A percentile compares a stretch with the other conserved stretches of the same genome.
Evolutionary conservation across 2,329 filamentous ascomycete genomes (phyloP).

Genomic region (Lasiodiplodia citricola): DNA sequence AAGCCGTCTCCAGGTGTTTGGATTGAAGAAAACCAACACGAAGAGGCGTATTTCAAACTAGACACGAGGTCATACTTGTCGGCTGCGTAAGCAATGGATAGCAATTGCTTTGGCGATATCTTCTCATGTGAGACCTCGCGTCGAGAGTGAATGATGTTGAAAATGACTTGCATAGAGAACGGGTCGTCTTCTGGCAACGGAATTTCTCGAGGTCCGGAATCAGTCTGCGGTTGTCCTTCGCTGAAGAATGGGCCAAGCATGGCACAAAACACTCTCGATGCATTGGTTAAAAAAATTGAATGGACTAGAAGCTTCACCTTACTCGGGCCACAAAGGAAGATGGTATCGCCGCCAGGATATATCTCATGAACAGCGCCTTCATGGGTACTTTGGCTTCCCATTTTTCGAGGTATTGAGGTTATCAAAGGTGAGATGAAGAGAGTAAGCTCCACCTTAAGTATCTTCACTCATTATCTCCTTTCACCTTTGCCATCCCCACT

Average conservation of each 20-base stretch:
- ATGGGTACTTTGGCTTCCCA: too few relatives aligned
- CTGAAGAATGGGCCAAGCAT: not conserved
- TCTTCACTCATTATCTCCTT: too few relatives aligned
- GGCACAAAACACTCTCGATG: not conserved
- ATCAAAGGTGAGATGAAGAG: too few relatives aligned
- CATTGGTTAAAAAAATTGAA: not conserved
- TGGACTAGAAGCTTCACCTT: not conserved
- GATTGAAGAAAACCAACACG: not conserved
- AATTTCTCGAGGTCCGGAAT: not conserved
- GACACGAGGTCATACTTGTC: not conserved
- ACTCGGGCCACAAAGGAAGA: not conserved
- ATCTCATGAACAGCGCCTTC: constrained; percentile 31
- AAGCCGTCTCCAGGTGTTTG: not conserved
- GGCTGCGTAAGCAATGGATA: not conserved
- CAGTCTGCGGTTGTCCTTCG: not conserved
- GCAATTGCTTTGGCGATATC: not conserved
- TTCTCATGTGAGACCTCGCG: not conserved
- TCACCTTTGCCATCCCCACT: too few relatives aligned
- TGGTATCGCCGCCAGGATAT: constrained; percentile 25
- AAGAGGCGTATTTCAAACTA: not conserved
- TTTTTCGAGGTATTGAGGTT: too few relatives aligned
- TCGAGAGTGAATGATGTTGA: not conserved
- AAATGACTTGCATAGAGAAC: not conserved
- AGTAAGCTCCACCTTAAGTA: too few relatives aligned
- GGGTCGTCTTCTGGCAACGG: not conserved